Evolutionary conservation across 495 filamentous ascomycete species (phyloP).

Genomic region (Penicillium atrosanguineum): DNA sequence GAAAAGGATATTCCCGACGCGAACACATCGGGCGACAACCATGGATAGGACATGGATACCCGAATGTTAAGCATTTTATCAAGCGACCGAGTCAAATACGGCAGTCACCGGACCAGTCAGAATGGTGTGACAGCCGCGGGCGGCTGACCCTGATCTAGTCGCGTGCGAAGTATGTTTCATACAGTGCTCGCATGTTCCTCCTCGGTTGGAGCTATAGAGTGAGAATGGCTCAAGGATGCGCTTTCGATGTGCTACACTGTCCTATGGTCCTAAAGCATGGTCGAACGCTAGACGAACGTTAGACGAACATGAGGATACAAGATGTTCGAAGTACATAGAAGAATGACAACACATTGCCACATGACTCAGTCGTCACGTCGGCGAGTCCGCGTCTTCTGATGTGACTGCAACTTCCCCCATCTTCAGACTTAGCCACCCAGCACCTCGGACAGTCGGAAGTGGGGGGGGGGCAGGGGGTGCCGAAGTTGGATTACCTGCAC

Average conservation of each 20-base stretch:
- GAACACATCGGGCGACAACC: not conserved
- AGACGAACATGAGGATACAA: no score
- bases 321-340: not conserved
- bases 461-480: no score
- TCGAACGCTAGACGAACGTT: not conserved
- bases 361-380: no score
- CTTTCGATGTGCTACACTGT: not conserved
- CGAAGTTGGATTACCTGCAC: not conserved
- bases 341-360: no score
- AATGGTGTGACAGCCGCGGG: conserved; percentile 5
- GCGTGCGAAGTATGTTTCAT: not conserved
- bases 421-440: no score
- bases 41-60: not conserved
- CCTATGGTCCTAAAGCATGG: not conserved
- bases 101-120: not conserved
- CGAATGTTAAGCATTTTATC: not conserved
- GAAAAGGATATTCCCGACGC: not conserved
- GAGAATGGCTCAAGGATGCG: not conserved
- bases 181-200: not conserved
- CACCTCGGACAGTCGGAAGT: not conserved
- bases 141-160: conserved; percentile 1
- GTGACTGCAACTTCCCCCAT: no score
- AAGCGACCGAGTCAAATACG: not conserved
- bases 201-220: not conserved
- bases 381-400: no score